Evolutionary conservation across 2,329 filamentous ascomycete genomes (phyloP).

Genomic region (Calonectria henricotiae): DNA sequence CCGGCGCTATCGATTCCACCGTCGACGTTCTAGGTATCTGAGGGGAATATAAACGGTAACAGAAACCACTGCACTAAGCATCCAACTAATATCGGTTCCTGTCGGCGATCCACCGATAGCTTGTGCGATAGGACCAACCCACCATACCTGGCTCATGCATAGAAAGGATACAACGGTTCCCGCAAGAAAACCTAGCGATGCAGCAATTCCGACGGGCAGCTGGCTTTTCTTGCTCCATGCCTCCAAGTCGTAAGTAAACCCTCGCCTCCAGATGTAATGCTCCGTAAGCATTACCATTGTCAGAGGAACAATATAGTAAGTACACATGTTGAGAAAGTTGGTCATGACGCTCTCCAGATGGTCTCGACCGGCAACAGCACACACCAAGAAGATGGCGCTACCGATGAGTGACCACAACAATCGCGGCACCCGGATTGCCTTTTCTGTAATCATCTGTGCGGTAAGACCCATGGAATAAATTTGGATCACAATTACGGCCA

Average conservation of each 20-base stretch:
- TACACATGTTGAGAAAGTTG: slow-evolving; percentile 24
- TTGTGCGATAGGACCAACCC: slow-evolving; percentile 12
- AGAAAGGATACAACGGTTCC: slow-evolving; percentile 6
- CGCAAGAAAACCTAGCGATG: not conserved
- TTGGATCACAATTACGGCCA: not conserved
- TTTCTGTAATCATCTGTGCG: slow-evolving; percentile 7
- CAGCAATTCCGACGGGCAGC: not conserved
- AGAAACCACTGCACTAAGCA: slow-evolving; percentile 2
- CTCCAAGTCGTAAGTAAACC: slow-evolving; percentile 9
- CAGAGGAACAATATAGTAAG: slow-evolving; percentile 19
- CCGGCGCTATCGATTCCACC: not conserved
- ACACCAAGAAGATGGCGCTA: slow-evolving; percentile 4
- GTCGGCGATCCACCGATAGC: slow-evolving; percentile 9
- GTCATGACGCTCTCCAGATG: slow-evolving; percentile 22
- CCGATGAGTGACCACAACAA: slow-evolving; percentile 12
- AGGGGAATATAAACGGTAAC: not conserved
- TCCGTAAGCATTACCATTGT: not conserved
- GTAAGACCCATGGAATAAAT: slow-evolving; percentile 10
- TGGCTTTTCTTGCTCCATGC: slow-evolving; percentile 2
- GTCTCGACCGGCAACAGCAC: slow-evolving; percentile 13
- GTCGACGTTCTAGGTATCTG: not conserved
- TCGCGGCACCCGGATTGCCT: not conserved
- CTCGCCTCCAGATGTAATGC: slow-evolving; percentile 8
- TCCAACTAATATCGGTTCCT: slow-evolving; percentile 16
- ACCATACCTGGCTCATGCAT: slow-evolving; percentile 18